Evolutionary conservation across 495 filamentous ascomycete genomes (phyloP).

Genomic region (Penicillium longicatenatum): DNA sequence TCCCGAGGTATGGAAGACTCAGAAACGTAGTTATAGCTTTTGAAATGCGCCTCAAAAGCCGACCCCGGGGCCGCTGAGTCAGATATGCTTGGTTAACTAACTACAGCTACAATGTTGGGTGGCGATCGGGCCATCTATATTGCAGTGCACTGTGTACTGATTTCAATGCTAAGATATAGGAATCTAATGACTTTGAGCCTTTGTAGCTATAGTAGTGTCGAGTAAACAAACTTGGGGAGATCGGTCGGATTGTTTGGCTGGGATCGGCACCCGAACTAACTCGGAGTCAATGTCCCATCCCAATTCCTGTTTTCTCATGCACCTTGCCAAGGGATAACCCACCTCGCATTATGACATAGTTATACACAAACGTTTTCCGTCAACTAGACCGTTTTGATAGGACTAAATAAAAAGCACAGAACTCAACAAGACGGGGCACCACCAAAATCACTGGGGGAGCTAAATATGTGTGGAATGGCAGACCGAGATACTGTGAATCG

Average conservation of each 20-base stretch:
- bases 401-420: too few species aligned
- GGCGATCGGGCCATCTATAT: background rate
- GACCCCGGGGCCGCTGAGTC: conserved; percentile 7
- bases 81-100: background rate
- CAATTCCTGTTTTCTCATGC: conserved; percentile 16
- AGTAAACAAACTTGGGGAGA: background rate
- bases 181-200: background rate
- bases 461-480: too few species aligned
- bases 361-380: too few species aligned
- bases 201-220: too few species aligned
- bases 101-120: background rate
- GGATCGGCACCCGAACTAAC: conserved; percentile 19
- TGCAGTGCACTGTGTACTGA: background rate
- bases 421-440: too few species aligned
- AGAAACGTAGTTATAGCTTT: background rate
- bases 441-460: too few species aligned
- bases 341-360: background rate
- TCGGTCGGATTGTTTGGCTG: conserved; percentile 10
- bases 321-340: background rate
- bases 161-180: background rate
- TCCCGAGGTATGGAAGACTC: background rate
- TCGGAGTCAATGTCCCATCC: conserved; percentile 9
- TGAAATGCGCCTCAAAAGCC: background rate
- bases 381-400: too few species aligned
- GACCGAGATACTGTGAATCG: background rate